phyloP scores from a whole-genome alignment of 208 protist genomes.

The Leishmania mexicana region DNA sequence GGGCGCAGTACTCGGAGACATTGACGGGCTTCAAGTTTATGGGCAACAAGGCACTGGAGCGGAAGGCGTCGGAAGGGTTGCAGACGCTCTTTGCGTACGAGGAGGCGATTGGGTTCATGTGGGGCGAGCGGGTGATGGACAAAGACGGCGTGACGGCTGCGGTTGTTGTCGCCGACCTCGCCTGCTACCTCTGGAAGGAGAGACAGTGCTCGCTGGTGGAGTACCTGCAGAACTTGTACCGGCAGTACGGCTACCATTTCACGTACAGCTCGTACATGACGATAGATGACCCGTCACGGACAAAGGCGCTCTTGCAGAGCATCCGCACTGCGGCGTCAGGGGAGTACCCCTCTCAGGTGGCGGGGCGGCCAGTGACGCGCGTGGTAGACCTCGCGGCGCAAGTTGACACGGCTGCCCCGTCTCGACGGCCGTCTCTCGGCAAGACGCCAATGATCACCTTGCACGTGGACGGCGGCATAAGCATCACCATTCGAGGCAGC shows the following conservation, averaged over 20 bases:
- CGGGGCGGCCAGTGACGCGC: slow-evolving; percentile 53
- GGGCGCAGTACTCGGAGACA: slow-evolving; percentile 92
- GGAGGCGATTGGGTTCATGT: slow-evolving; percentile 98
- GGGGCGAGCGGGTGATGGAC: slow-evolving; percentile 90
- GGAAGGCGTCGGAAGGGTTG: slow-evolving; percentile 29
- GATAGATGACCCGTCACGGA: slow-evolving; percentile 79
- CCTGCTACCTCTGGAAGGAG: slow-evolving; percentile 56
- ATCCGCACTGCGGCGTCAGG: slow-evolving; percentile 57
- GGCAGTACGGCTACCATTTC: slow-evolving; percentile 88
- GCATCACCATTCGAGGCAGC: slow-evolving; percentile 93
- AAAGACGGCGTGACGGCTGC: slow-evolving; percentile 98
- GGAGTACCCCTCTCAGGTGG: slow-evolving; percentile 56
- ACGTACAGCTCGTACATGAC: slow-evolving; percentile 95
- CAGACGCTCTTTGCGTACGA: slow-evolving; percentile 94
- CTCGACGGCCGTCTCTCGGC: slow-evolving; percentile 53
- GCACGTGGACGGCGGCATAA: slow-evolving; percentile 92
- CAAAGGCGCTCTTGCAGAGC: slow-evolving; percentile 78
- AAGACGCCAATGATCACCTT: slow-evolving; percentile 96
- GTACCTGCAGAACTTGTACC: slow-evolving; percentile 81
- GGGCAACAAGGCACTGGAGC: slow-evolving; percentile 82
- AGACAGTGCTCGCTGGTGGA: slow-evolving; percentile 34
- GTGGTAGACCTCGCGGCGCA: slow-evolving; percentile 93
- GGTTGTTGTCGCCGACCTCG: slow-evolving; percentile 92
- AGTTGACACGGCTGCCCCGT: slow-evolving; percentile 62
- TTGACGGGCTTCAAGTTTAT: slow-evolving; percentile 99